These are phyloP conservation scores for Verbascum thapsus DNA, from an alignment of 257 asterid genomes.

Conservation along the genomic window DNA sequence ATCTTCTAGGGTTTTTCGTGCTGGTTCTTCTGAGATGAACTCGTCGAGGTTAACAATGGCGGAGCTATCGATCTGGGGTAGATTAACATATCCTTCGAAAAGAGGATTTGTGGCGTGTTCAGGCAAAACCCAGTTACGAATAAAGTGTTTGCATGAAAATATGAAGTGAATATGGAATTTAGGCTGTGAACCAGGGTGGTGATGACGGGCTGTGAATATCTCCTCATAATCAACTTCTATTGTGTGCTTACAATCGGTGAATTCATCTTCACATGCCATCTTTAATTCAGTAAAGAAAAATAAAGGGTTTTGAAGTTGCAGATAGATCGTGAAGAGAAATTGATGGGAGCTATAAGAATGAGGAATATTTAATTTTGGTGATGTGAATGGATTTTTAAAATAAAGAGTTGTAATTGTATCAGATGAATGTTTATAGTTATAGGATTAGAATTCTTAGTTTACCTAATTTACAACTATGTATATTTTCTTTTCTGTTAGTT, in stretches of 20 bases:
- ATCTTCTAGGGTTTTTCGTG: background rate
- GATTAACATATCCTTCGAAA: background rate
- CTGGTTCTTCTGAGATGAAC: background rate
- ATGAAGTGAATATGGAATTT: slow-evolving; percentile 12
- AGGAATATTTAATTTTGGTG: too few species aligned
- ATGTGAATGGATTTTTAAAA: too few species aligned
- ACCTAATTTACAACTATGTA: too few species aligned
- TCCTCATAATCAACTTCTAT: background rate
- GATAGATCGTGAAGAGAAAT: too few species aligned
- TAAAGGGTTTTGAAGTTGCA: too few species aligned
- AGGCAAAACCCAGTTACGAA: background rate
- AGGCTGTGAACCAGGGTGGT: background rate
- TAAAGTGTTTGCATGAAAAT: background rate
- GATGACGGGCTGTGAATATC: background rate
- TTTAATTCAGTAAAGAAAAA: too few species aligned
- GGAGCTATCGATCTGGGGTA: background rate
- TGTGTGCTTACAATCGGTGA: background rate
- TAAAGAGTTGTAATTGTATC: too few species aligned
- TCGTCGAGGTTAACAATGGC: background rate
- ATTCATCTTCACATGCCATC: too few species aligned
- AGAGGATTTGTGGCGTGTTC: background rate
- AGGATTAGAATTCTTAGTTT: too few species aligned
- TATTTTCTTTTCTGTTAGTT: too few species aligned
- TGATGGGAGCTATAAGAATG: too few species aligned
- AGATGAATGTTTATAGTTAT: too few species aligned